Base-by-base conservation (phyloP, 495 filamentous ascomycete species). In the Ascodesmis nigricans region DNA sequence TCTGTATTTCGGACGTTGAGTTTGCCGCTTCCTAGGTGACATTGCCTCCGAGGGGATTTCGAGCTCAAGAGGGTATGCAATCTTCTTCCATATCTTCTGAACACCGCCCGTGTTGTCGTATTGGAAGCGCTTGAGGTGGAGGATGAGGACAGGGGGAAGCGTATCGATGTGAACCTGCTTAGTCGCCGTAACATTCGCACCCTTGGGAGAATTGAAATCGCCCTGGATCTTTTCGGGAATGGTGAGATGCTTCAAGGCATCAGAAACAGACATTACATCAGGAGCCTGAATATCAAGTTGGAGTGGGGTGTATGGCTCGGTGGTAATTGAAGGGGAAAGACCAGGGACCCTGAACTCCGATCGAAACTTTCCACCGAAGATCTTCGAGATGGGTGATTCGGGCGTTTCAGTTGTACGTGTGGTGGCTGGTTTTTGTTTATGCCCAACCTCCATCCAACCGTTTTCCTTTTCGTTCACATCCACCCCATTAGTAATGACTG, bases 41-140 rank as follows among this genome's bases (percentile, higher is more conserved):
- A 97, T 76, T n/a, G 87, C 74, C 50, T 95, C 90, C 18, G 73
- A 73, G 1, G 87, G 87, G 42, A 97, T 80, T 52, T 92, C 87
- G 23, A 95, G 66, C 45, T 92, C 81, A 9, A 95, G 62, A 0
- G 87, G 87, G 47, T 97, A 95, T 22, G 79, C 84, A 44, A 97
- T 63, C 56, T 82, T 84, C 61, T 93, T 97, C 84, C 84, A 95
- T 39, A 95, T 91, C 56, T 97, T 97, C 48, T 91, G 77, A 0
- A 82, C 90, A 8, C 82, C 81, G 9, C 76, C 79, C n/a, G 69
- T 63, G 45, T 71, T 76, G 36, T 92, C 81, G 52, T 90, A 95
- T 45, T 93, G 79, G 63, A 97, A 97, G 7, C 90, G 78, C 55
- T 97, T 97, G 6, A 97, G 63, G 49, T 97, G 87, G 24, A 97